Evolutionary conservation across 2,329 filamentous ascomycete genomes (phyloP).

Genomic region (Rhynchosporium secalis): DNA sequence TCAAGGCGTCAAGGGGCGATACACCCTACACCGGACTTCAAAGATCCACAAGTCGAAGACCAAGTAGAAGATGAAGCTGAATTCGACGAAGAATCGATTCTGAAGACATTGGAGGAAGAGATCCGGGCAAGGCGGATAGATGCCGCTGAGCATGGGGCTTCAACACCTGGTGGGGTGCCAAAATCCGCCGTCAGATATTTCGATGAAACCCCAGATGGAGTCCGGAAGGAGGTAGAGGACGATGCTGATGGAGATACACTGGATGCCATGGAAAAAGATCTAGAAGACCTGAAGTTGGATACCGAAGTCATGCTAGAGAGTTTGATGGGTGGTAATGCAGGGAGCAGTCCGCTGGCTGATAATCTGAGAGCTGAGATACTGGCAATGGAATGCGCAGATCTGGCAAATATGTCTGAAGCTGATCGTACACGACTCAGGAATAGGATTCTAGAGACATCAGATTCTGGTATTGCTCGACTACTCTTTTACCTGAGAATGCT

Average conservation of each 20-base stretch:
- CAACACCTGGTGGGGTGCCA: slow-evolving; percentile 6
- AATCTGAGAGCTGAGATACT: slow-evolving; percentile 8
- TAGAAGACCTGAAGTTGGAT: slow-evolving; percentile 12
- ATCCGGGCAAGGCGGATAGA: slow-evolving; percentile 13
- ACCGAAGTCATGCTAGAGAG: slow-evolving; percentile 5
- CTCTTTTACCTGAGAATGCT: background rate
- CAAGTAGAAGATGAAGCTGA: background rate
- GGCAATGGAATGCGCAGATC: slow-evolving; percentile 11
- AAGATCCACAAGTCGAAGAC: background rate
- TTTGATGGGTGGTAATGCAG: background rate
- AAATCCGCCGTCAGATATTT: slow-evolving; percentile 31
- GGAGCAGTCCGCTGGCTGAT: slow-evolving; percentile 1
- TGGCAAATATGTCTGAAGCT: slow-evolving; percentile 20
- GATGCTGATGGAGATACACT: slow-evolving; percentile 21
- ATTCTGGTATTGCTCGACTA: slow-evolving; percentile 12
- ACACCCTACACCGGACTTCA: background rate
- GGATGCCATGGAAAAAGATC: slow-evolving; percentile 17
- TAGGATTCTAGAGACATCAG: slow-evolving; percentile 2
- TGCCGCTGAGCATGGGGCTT: slow-evolving; percentile 8
- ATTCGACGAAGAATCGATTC: slow-evolving; percentile 7
- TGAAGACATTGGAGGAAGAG: slow-evolving; percentile 8
- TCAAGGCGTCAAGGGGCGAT: slow-evolving; percentile 12
- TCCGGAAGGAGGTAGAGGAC: slow-evolving; percentile 30
- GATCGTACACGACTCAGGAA: slow-evolving; percentile 20
- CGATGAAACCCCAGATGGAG: slow-evolving; percentile 36